Base-by-base conservation (phyloP, 106 monocot genomes). In the Allium cepa region DNA sequence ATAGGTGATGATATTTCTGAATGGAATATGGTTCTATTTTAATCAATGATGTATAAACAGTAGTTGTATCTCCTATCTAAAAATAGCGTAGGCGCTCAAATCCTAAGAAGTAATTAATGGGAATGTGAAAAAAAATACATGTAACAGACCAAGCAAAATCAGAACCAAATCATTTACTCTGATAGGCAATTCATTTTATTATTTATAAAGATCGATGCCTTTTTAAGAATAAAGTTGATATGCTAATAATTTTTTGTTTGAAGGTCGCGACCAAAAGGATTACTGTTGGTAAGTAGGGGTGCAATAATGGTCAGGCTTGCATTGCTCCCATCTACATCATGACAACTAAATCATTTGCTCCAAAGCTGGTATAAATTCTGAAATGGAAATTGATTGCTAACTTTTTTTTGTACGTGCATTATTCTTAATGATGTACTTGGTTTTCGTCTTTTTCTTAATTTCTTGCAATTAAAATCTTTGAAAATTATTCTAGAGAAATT, bases 211-310 rank as follows among this genome's bases (percentile, higher is more conserved):
- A 36, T 36, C 36, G 36, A 36, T 36, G 36, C 36, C 36, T 36
- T 36, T 53, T 53, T 36, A 36, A 36, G 5, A 36, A 36, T 36
- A 36, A 36, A 36, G 36, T 2, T 36, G 5, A 36, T 56, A n/a
- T 73, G 17, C 57, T 66, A 26, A 14, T 56, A 4, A 10, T 70
- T 78, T 45, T n/a, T 55, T 17, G 8, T 67, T 64, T 53, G 2
- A 51, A 90, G 90, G 83, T 86, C 67, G 69, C 83, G 5, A 51
- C 64, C 17, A 86, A 76, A 71, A 80, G 90, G 73, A 79, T 90
- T 64, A 68, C 51, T 16, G 76, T 72, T 13, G 90, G 90, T n/a
- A 90, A 90, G 27, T 90, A 86, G 90, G 90, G 90, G 73, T 80
- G 73, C 67, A 82, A 81, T 57, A 81, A 71, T 71, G 90, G 90